Percentiles rank a stretch among this genome's conserved stretches.
Conservation (phyloP, 129 eudicot species). For the Ambrosia trifida region DNA sequence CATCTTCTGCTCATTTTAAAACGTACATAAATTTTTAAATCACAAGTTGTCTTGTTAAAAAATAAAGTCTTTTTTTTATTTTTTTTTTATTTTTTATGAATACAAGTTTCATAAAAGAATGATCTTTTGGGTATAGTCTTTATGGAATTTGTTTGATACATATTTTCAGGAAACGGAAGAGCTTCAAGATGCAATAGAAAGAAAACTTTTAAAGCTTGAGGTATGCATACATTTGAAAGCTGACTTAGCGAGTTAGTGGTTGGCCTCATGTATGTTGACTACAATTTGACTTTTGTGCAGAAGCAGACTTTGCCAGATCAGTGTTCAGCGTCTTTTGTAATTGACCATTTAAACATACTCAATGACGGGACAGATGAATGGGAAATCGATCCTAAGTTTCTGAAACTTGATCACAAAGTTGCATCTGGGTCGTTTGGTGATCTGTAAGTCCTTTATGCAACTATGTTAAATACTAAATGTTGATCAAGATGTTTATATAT, state of each 20-base stretch:
- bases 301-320: conserved; percentile 64
- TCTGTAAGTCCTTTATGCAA: conserved; percentile 59
- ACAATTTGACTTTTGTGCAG: conserved; percentile 41
- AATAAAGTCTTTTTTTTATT: background rate
- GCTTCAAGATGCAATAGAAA: conserved; percentile 64
- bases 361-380: conserved; percentile 94
- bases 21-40: background rate
- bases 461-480: background rate
- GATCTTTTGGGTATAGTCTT: background rate
- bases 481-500: conserved; percentile 12
- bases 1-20: background rate
- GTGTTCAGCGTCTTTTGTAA: conserved; percentile 37
- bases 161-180: conserved; percentile 73
- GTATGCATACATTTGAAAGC: conserved; percentile 37
- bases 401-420: conserved; percentile 76
- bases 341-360: conserved; percentile 76
- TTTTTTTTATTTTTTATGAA: background rate
- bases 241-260: background rate
- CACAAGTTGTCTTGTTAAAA: conserved; percentile 2
- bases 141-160: background rate
- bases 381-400: conserved; percentile 83
- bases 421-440: conserved; percentile 99
- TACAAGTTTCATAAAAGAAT: conserved; percentile 11
- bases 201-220: conserved; percentile 66
- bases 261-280: conserved; percentile 1